Evolutionary conservation across 805 yeast species (phyloP).

Genomic region (Wickerhamomyces pijperi): DNA sequence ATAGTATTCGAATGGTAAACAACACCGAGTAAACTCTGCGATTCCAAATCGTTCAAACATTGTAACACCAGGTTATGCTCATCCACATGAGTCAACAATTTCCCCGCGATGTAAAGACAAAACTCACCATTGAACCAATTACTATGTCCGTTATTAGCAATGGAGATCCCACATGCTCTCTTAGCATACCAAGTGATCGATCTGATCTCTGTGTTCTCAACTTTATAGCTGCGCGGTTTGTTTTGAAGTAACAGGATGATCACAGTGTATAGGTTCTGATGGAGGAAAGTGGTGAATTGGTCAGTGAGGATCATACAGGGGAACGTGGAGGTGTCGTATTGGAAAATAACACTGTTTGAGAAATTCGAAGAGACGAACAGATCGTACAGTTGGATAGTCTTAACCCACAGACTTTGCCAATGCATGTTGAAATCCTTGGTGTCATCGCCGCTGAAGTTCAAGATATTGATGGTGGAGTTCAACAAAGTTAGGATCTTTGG

Average conservation of each 20-base stretch:
- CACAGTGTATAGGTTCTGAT: background rate
- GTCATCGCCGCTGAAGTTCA: background rate
- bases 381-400: background rate
- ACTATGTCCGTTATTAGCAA: constrained; percentile 14
- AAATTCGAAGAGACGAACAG: background rate
- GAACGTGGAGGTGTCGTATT: background rate
- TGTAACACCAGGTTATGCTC: constrained; percentile 20
- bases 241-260: constrained; percentile 25
- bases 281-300: background rate
- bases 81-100: constrained; percentile 14
- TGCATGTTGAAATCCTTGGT: background rate
- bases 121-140: constrained; percentile 17
- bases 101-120: constrained; percentile 15
- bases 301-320: background rate
- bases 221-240: constrained; percentile 26
- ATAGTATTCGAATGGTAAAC: background rate
- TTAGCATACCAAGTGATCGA: constrained; percentile 18
- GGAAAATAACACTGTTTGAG: background rate
- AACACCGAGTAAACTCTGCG: background rate
- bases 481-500: background rate
- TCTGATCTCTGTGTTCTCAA: constrained; percentile 10
- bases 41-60: constrained; percentile 18
- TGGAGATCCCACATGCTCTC: constrained; percentile 12
- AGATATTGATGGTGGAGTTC: background rate
- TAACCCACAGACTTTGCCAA: background rate